Percentiles rank a stretch among this genome's conserved stretches.
phyloP scores from a whole-genome alignment of 1,139 yeast genomes.

The Kodamaea fungicola region DNA sequence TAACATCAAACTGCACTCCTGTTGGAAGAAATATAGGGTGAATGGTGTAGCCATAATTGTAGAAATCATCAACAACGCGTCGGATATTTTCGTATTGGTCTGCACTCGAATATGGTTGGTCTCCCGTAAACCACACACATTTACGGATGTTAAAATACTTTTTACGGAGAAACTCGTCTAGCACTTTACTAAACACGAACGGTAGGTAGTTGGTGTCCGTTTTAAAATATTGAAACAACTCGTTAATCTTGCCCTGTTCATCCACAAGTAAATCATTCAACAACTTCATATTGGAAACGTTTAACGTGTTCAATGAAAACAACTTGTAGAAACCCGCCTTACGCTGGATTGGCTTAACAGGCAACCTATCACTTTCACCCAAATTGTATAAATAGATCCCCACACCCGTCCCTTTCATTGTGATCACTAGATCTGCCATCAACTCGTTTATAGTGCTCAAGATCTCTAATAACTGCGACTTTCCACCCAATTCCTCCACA shows the following conservation, averaged over 20 bases:
- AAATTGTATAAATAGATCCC: slow-evolving; percentile 62
- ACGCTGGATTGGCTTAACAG: slow-evolving; percentile 3
- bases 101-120: slow-evolving; percentile 26
- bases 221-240: slow-evolving; percentile 14
- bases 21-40: slow-evolving; percentile 58
- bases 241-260: slow-evolving; percentile 18
- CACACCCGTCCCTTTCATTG: slow-evolving; percentile 60
- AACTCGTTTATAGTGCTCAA: slow-evolving; percentile 52
- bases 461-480: slow-evolving; percentile 49
- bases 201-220: slow-evolving; percentile 18
- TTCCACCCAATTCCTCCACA: slow-evolving; percentile 29
- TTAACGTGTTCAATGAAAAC: slow-evolving; percentile 35
- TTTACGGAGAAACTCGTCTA: slow-evolving; percentile 32
- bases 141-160: slow-evolving; percentile 33
- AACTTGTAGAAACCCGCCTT: slow-evolving; percentile 20
- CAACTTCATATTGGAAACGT: slow-evolving; percentile 37
- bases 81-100: slow-evolving; percentile 42
- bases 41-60: slow-evolving; percentile 23
- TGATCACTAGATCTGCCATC: slow-evolving; percentile 55
- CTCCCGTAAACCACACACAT: slow-evolving; percentile 43
- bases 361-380: slow-evolving; percentile 1
- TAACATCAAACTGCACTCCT: slow-evolving; percentile 39
- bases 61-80: slow-evolving; percentile 55
- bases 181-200: slow-evolving; percentile 27
- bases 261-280: slow-evolving; percentile 34